Conservation (phyloP, 1,284 basidiomycete species). For the Puccinia sorghi region DNA sequence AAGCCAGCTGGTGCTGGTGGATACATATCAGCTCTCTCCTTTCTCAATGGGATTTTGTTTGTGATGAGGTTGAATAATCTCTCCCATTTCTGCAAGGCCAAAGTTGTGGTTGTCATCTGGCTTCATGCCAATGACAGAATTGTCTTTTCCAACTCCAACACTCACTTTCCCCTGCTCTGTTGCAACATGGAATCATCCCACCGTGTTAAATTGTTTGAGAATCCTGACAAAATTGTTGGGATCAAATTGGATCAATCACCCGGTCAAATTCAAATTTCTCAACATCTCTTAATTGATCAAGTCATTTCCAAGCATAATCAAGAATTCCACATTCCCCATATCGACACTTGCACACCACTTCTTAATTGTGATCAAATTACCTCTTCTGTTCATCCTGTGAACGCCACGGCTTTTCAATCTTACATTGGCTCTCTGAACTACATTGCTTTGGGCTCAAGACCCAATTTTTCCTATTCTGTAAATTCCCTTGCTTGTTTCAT, state of each 20-base stretch:
- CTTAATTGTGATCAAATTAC: not conserved
- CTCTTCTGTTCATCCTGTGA: not conserved
- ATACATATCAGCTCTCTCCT: too few species aligned
- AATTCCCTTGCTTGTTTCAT: conserved; percentile 21
- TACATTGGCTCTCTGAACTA: conserved; percentile 22
- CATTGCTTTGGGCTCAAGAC: conserved; percentile 5
- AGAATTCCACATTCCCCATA: not conserved
- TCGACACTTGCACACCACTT: not conserved
- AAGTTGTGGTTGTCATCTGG: too few species aligned
- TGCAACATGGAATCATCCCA: not conserved
- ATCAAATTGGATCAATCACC: not conserved
- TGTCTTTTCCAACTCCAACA: not conserved
- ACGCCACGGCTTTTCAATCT: not conserved
- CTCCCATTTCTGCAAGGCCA: too few species aligned
- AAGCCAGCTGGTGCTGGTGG: too few species aligned
- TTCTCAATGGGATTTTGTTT: too few species aligned
- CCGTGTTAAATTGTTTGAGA: not conserved
- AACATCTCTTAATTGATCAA: not conserved
- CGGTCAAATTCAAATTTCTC: not conserved
- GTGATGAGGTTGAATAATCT: too few species aligned
- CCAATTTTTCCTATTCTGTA: conserved; percentile 1
- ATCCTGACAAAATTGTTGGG: not conserved
- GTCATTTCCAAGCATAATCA: not conserved
- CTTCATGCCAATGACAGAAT: not conserved
- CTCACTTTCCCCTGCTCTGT: not conserved